Evolutionary conservation across 2,329 filamentous ascomycete species (phyloP).

Genomic region (Phialemonium atrogriseum): DNA sequence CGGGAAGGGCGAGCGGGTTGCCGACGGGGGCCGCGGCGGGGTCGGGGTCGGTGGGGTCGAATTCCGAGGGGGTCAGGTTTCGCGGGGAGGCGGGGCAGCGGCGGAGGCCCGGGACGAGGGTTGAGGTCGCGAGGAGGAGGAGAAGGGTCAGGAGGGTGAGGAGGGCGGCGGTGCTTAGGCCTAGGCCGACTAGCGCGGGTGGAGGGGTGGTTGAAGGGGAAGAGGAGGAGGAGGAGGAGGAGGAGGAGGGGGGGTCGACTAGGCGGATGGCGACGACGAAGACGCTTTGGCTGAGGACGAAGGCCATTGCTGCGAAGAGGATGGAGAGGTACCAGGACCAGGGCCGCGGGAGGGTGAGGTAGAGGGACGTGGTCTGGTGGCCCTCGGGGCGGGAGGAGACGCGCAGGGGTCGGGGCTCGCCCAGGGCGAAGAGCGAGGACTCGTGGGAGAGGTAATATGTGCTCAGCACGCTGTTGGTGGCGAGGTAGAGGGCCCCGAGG

Average conservation of each 20-base stretch:
- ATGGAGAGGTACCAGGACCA: slow-evolving; percentile 35
- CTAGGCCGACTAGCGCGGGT: slow-evolving; percentile 28
- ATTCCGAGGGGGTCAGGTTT: not conserved
- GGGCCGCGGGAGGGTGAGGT: slow-evolving; percentile 40
- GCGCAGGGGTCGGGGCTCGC: slow-evolving; percentile 28
- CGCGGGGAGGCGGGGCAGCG: slow-evolving; percentile 25
- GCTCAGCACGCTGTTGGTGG: slow-evolving; percentile 37
- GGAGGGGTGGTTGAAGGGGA: no score
- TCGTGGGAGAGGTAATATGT: slow-evolving; percentile 43
- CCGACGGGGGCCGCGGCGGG: slow-evolving; percentile 26
- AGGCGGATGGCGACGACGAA: slow-evolving; percentile 24
- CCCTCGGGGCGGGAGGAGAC: slow-evolving; percentile 35
- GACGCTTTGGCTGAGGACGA: slow-evolving; percentile 37
- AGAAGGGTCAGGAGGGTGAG: slow-evolving; percentile 32
- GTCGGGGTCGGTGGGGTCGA: not conserved
- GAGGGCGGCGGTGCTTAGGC: slow-evolving; percentile 34
- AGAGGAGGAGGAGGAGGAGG: slow-evolving; percentile 6
- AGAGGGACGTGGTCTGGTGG: slow-evolving; percentile 36
- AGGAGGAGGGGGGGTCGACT: slow-evolving; percentile 10
- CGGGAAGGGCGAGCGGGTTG: slow-evolving; percentile 39
- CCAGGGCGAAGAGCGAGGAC: slow-evolving; percentile 32
- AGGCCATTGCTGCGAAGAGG: slow-evolving; percentile 33
- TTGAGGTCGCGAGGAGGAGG: slow-evolving; percentile 25
- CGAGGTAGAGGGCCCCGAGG: slow-evolving; percentile 37
- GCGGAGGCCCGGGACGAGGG: slow-evolving; percentile 30